Evolutionary conservation across 2,329 filamentous ascomycete genomes (phyloP).

Genomic region (Trichoderma endophyticum): DNA sequence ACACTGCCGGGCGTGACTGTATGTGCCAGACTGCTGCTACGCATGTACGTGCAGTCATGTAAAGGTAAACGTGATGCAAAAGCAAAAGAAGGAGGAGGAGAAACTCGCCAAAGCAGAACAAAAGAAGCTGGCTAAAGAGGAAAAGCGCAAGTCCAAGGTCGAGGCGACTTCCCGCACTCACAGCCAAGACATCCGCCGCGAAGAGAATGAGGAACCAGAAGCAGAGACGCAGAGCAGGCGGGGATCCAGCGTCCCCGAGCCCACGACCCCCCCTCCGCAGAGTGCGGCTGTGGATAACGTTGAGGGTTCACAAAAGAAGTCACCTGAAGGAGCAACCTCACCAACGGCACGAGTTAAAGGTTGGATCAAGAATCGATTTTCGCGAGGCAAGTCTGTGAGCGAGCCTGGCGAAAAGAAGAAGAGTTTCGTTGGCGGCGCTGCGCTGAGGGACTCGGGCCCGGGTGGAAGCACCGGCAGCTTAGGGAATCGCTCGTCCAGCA

Average conservation of each 20-base stretch:
- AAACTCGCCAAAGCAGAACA: conserved; percentile 53
- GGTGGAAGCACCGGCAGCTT: conserved; percentile 46
- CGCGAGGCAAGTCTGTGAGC: conserved; percentile 40
- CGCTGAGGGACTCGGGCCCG: conserved; percentile 41
- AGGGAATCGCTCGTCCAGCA: conserved; percentile 41
- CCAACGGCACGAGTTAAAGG: conserved; percentile 45
- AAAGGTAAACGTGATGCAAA: conserved; percentile 20
- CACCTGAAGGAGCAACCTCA: conserved; percentile 25
- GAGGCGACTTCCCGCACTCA: conserved; percentile 21
- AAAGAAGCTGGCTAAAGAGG: conserved; percentile 48
- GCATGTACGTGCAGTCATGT: not conserved
- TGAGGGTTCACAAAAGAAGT: not conserved
- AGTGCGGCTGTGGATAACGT: not conserved
- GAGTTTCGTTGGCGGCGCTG: conserved; percentile 51
- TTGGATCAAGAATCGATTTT: conserved; percentile 56
- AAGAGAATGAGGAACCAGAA: conserved; percentile 15
- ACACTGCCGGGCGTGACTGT: not conserved
- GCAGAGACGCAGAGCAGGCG: conserved; percentile 1
- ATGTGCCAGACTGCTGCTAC: not conserved
- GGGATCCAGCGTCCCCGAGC: not conserved
- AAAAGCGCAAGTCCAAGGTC: conserved; percentile 47
- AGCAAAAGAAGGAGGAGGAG: conserved; percentile 49
- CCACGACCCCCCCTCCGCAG: not conserved
- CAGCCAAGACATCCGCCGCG: conserved; percentile 5
- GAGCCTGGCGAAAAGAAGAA: conserved; percentile 37